phyloP scores from a whole-genome alignment of 768 basidiomycete genomes.

The Xerocomus brunneocitrinus region DNA sequence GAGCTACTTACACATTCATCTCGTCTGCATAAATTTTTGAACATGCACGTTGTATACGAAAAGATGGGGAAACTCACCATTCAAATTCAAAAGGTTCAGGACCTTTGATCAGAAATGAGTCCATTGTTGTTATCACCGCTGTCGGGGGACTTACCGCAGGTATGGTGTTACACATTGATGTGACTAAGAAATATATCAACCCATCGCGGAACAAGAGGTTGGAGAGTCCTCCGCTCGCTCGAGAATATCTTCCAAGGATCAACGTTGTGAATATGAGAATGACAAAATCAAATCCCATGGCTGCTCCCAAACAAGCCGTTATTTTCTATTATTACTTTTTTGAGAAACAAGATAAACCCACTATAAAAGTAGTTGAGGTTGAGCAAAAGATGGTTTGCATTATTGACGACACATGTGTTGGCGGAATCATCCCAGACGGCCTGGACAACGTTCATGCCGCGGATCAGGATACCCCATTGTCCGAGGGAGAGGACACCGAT shows the following conservation, averaged over 20 bases:
- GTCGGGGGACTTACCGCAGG: slow-evolving; percentile 49
- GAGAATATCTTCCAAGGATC: slow-evolving; percentile 41
- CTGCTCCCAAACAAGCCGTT: slow-evolving; percentile 29
- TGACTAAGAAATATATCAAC: slow-evolving; percentile 61
- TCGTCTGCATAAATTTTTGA: slow-evolving; percentile 15
- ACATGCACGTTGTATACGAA: not conserved
- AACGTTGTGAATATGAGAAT: slow-evolving; percentile 54
- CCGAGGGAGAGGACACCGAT: slow-evolving; percentile 53
- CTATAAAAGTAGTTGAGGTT: slow-evolving; percentile 69
- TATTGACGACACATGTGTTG: slow-evolving; percentile 45
- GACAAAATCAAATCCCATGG: slow-evolving; percentile 65
- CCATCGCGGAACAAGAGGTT: slow-evolving; percentile 70
- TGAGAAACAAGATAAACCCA: slow-evolving; percentile 31
- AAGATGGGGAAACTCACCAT: slow-evolving; percentile 14
- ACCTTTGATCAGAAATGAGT: slow-evolving; percentile 13
- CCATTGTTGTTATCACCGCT: not conserved
- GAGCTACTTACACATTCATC: slow-evolving; percentile 23
- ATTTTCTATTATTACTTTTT: not conserved
- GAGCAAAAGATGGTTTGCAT: slow-evolving; percentile 52
- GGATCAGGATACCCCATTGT: slow-evolving; percentile 64
- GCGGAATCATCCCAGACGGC: slow-evolving; percentile 46
- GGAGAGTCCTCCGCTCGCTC: slow-evolving; percentile 57
- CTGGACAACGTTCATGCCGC: slow-evolving; percentile 62
- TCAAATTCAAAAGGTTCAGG: slow-evolving; percentile 23
- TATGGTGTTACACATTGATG: slow-evolving; percentile 61